A percentile compares a stretch with the other conserved stretches of the same genome.
Evolutionary conservation across 2,329 filamentous ascomycete genomes (phyloP).

Genomic region (Colletotrichum sojae): DNA sequence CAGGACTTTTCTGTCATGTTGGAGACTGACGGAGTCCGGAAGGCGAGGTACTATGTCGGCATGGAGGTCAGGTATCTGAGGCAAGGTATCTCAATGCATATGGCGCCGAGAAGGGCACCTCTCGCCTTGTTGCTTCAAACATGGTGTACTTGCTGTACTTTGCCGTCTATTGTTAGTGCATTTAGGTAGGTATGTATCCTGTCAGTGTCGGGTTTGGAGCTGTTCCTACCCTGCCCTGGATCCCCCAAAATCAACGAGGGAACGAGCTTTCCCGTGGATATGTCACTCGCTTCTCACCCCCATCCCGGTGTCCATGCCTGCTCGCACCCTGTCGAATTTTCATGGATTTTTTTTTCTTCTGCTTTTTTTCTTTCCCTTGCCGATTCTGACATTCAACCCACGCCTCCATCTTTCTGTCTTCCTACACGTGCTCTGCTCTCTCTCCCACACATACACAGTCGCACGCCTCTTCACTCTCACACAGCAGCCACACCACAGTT

Average conservation of each 20-base stretch:
- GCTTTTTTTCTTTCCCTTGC: background rate
- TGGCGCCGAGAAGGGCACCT: background rate
- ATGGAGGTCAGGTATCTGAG: background rate
- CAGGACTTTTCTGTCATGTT: no score
- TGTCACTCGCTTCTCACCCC: slow-evolving; percentile 37
- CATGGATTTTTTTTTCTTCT: slow-evolving; percentile 9
- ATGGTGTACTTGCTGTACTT: background rate
- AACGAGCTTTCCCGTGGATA: slow-evolving; percentile 25
- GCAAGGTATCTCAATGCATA: slow-evolving; percentile 6
- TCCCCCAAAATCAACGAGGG: slow-evolving; percentile 7
- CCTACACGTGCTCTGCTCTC: background rate
- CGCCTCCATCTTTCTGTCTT: background rate
- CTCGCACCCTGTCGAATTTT: slow-evolving; percentile 32
- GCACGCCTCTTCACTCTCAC: slow-evolving; percentile 7
- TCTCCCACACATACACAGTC: slow-evolving; percentile 7
- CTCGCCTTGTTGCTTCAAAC: no score
- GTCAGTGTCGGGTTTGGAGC: background rate
- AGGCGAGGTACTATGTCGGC: no score
- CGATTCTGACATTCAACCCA: slow-evolving; percentile 23
- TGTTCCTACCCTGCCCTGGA: slow-evolving; percentile 25
- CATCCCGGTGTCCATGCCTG: slow-evolving; percentile 7
- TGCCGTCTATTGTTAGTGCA: no score
- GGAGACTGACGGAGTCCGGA: no score
- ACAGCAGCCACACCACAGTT: slow-evolving; percentile 26
- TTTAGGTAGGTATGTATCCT: no score